Conservation (phyloP, 106 monocot species). For the Agapanthus africanus region DNA sequence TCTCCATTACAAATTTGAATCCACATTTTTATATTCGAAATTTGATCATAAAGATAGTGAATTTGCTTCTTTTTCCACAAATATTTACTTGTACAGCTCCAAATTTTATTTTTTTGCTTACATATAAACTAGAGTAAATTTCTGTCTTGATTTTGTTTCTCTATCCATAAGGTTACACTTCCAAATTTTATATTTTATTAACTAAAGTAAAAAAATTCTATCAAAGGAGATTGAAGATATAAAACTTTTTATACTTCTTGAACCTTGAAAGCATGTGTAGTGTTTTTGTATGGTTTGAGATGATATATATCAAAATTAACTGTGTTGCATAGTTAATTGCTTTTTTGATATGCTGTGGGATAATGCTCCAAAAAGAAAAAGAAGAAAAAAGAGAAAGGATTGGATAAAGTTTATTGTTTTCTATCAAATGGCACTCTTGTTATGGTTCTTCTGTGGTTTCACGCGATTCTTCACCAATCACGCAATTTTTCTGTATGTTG, state of each 20-base stretch:
- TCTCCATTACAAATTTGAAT: background rate
- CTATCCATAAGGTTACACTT: too few species aligned
- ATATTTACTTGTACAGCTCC: background rate
- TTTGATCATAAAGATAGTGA: background rate
- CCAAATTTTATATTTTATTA: background rate
- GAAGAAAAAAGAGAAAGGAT: too few species aligned
- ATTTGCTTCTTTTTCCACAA: background rate
- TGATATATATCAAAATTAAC: too few species aligned
- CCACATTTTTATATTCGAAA: background rate
- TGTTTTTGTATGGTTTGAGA: background rate
- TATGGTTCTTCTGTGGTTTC: background rate
- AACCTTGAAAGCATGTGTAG: background rate
- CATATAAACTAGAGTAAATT: too few species aligned
- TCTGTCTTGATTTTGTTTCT: too few species aligned
- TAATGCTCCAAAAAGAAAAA: background rate
- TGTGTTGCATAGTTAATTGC: too few species aligned
- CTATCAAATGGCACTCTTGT: background rate
- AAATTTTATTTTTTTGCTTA: too few species aligned
- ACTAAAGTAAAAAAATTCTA: background rate
- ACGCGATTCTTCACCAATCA: background rate
- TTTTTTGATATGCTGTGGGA: background rate
- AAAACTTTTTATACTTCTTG: background rate
- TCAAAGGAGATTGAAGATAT: background rate
- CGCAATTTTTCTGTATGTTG: background rate
- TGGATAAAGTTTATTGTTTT: background rate